Percentiles rank a stretch among this genome's conserved stretches.
phyloP scores from a whole-genome alignment of 2,329 filamentous ascomycete genomes.

The Phialophora verrucosa region DNA sequence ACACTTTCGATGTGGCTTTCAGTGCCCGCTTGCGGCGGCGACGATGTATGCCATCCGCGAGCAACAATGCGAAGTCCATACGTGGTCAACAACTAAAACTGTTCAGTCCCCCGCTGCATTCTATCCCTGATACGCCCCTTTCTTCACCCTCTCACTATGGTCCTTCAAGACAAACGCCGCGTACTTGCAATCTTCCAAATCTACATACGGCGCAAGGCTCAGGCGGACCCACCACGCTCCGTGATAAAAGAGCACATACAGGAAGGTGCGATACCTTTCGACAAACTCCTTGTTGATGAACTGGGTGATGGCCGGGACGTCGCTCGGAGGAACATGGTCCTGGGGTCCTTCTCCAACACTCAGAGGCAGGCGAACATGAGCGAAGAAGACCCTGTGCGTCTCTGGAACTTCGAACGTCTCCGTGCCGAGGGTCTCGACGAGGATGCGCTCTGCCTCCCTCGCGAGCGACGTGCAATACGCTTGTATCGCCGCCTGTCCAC shows the following conservation, averaged over 20 bases:
- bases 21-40: too few species aligned
- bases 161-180: constrained; percentile 63
- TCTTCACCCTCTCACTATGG: constrained; percentile 42
- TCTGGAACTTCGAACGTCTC: constrained; percentile 64
- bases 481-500: constrained; percentile 72
- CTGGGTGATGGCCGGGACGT: constrained; percentile 51
- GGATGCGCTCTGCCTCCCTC: too few species aligned
- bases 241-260: constrained; percentile 66
- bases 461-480: constrained; percentile 63
- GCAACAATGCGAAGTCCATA: too few species aligned
- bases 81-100: too few species aligned
- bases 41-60: too few species aligned
- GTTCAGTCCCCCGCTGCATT: too few species aligned
- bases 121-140: too few species aligned
- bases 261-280: constrained; percentile 69
- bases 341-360: constrained; percentile 42
- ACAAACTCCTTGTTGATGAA: constrained; percentile 64
- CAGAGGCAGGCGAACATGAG: constrained; percentile 75
- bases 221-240: constrained; percentile 71
- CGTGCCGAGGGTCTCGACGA: constrained; percentile 71
- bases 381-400: constrained; percentile 57
- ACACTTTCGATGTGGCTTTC: too few species aligned
- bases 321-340: constrained; percentile 43
- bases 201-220: constrained; percentile 83
- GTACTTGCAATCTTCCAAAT: constrained; percentile 75